Evolutionary conservation across 2,329 filamentous ascomycete species (phyloP), one percentile per base, ranked within the genome.

Genomic region (Lachnellula hyalina): DNA sequence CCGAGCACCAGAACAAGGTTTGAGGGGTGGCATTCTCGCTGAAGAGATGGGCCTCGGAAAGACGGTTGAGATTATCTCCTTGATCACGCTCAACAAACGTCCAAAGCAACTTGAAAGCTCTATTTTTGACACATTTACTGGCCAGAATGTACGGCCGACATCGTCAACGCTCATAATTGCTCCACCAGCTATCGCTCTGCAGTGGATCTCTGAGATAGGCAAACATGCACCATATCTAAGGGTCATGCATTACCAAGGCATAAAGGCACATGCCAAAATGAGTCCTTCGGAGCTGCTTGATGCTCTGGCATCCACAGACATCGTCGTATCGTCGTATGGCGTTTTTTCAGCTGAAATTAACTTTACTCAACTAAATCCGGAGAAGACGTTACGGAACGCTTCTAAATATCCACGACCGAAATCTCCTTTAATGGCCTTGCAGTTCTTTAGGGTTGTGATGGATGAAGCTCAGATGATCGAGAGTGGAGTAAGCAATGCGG

Each of bases 381-480:
- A 86, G 45, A 85, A 93, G 36, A 71, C 75, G 2, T 80, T 84
- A 59, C 79, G 92, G 50, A 71, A 77, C 47, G 77, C 80, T 52
- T 83, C 85, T 62, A 83, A 81, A 53, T 86, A 89, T 53, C 77
- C 84, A 56, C 79, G 85, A 28, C 78, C 80, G 2, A 85, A 78
- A 50, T 94, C 90, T 4, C 92, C 92, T 0, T 75, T 97, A 6
- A 84, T 92, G 9, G 82, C 88, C 61, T 82, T 96, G 17, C 83
- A 79, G 1, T 49, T 65, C 59, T 47, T 97, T 90, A 81, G 93
- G 42, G 82, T 96, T 1, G 85, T 84, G 52, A 76, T 88, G 1
- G 85, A 88, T 55, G 91, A 86, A 74, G 85, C 93, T 0, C 94
- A 99, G 67, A 96, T 96, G 87, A 85, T 97, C 42, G 93, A 97